These are phyloP conservation scores for Candida pini DNA, from an alignment of 805 yeast genomes.

Conservation along the genomic window DNA sequence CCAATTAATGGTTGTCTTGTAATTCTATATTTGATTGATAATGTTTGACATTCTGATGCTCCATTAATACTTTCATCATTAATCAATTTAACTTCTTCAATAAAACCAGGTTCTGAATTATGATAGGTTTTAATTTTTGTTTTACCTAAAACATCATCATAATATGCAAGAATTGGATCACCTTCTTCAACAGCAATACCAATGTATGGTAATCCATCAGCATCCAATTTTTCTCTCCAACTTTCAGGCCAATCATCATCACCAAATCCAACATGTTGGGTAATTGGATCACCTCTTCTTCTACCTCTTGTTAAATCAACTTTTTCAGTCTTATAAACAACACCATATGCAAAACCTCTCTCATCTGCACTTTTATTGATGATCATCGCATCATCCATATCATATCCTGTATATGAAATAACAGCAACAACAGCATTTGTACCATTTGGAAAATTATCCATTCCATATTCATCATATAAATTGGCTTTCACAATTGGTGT, in stretches of 20 bases:
- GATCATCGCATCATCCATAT: slow-evolving; percentile 99
- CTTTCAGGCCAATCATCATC: slow-evolving; percentile 85
- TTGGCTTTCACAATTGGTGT: slow-evolving; percentile 95
- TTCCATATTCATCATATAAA: slow-evolving; percentile 90
- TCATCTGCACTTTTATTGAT: slow-evolving; percentile 96
- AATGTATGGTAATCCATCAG: slow-evolving; percentile 87
- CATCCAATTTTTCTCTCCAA: slow-evolving; percentile 85
- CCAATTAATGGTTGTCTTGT: slow-evolving; percentile 94
- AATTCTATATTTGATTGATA: slow-evolving; percentile 85
- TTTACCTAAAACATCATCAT: slow-evolving; percentile 83
- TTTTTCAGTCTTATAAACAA: slow-evolving; percentile 91
- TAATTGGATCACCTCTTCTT: slow-evolving; percentile 89
- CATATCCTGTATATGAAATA: slow-evolving; percentile 97
- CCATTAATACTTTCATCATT: slow-evolving; percentile 82
- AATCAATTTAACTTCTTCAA: slow-evolving; percentile 88
- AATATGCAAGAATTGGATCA: slow-evolving; percentile 91
- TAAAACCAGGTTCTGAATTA: slow-evolving; percentile 88
- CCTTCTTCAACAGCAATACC: slow-evolving; percentile 91
- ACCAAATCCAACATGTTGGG: slow-evolving; percentile 94
- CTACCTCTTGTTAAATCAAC: slow-evolving; percentile 73
- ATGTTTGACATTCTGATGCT: slow-evolving; percentile 73
- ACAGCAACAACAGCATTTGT: slow-evolving; percentile 98
- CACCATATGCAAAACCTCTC: slow-evolving; percentile 97
- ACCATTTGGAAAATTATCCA: slow-evolving; percentile 98
- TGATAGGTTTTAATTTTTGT: slow-evolving; percentile 92